Percentiles rank a stretch among this genome's conserved stretches.
These are phyloP conservation scores for Colletotrichum eleusines DNA, from an alignment of 2,329 filamentous ascomycete genomes.

Conservation along the genomic window DNA sequence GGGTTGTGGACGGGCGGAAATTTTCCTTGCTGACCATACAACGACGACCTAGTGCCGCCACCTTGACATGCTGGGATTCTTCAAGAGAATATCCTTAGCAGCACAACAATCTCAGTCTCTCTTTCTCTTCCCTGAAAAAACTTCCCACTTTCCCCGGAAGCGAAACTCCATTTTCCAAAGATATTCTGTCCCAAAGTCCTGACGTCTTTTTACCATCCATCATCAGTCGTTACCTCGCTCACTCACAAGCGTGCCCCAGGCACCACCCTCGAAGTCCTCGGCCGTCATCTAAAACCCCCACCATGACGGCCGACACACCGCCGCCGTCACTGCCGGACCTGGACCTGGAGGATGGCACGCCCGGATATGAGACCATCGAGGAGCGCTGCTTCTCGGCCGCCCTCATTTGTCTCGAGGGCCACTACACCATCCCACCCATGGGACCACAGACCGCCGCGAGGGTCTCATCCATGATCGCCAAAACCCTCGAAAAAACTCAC, in stretches of 20 bases:
- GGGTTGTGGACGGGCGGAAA: slow-evolving; percentile 33
- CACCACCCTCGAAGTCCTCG: background rate
- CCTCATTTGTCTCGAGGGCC: slow-evolving; percentile 71
- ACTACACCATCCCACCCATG: slow-evolving; percentile 70
- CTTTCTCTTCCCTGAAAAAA: background rate
- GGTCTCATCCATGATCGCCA: slow-evolving; percentile 68
- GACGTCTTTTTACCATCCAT: background rate
- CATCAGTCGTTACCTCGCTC: background rate
- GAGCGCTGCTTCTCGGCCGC: slow-evolving; percentile 72
- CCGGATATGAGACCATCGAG: slow-evolving; percentile 66
- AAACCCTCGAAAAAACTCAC: slow-evolving; percentile 74
- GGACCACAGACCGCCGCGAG: slow-evolving; percentile 67
- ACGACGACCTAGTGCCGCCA: slow-evolving; percentile 27
- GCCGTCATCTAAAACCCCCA: slow-evolving; percentile 1
- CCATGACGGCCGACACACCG: slow-evolving; percentile 39
- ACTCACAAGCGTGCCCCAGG: background rate
- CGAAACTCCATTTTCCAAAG: background rate
- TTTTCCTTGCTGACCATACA: slow-evolving; percentile 35
- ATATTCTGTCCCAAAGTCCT: background rate
- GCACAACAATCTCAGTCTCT: background rate
- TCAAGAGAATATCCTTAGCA: slow-evolving; percentile 10
- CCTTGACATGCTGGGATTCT: slow-evolving; percentile 16
- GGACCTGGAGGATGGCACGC: slow-evolving; percentile 46
- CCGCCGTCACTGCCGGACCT: slow-evolving; percentile 36
- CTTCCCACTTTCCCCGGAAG: background rate